Conservation (phyloP, 164 flowering plant species). For the Chloranthus sessilifolius region DNA sequence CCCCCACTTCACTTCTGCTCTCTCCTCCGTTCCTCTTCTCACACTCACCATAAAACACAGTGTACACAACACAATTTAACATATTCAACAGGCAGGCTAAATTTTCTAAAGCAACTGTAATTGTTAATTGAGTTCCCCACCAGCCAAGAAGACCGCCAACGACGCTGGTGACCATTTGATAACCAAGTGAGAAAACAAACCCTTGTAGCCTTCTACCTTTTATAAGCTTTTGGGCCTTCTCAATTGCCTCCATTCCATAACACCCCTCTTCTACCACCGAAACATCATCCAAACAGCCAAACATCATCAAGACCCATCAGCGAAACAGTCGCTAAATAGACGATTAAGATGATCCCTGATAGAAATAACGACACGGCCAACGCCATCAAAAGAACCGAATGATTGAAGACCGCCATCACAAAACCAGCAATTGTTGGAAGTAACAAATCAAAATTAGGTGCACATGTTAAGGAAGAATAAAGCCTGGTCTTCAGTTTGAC, state of each 20-base stretch:
- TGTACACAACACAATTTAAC: conserved; percentile 9
- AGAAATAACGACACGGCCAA: too few relatives aligned
- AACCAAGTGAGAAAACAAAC: conserved; percentile 5
- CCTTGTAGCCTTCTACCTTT: conserved; percentile 22
- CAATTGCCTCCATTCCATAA: conserved; percentile 12
- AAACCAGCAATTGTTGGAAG: neutral
- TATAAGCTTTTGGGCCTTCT: conserved; percentile 13
- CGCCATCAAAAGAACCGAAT: neutral
- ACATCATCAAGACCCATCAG: neutral
- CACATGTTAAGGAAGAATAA: conserved; percentile 2
- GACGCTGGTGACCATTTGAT: neutral
- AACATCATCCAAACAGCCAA: conserved; percentile 1
- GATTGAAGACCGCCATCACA: neutral
- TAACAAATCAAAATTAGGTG: neutral
- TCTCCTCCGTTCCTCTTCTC: conserved; percentile 12
- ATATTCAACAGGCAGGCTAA: conserved; percentile 10
- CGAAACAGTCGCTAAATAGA: too few relatives aligned
- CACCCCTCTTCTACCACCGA: conserved; percentile 8
- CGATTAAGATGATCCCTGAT: too few relatives aligned
- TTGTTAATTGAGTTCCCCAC: neutral
- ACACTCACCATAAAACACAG: conserved; percentile 20
- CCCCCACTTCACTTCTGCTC: too few relatives aligned
- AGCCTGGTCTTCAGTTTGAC: conserved; percentile 1
- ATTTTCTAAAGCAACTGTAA: neutral
- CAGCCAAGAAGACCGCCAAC: neutral